Conservation (phyloP, 352 stramenopile species). For the Globisporangium paddicum region DNA sequence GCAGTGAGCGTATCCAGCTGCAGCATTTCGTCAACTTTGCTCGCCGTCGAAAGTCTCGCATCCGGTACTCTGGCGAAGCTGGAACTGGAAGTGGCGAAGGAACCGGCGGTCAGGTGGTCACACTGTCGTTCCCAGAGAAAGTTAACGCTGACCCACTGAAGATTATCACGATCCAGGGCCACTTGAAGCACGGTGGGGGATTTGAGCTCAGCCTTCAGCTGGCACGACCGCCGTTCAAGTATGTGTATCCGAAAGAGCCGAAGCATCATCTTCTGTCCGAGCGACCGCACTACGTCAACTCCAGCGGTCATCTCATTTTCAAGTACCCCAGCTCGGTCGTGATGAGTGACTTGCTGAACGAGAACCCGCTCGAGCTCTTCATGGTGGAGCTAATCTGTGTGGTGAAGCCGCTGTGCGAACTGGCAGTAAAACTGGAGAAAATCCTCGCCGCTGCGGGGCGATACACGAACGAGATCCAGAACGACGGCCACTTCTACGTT, state of each 20-base stretch:
- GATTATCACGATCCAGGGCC: slow-evolving; percentile 74
- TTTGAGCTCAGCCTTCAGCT: slow-evolving; percentile 80
- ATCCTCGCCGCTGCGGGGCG: slow-evolving; percentile 55
- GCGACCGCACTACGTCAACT: slow-evolving; percentile 67
- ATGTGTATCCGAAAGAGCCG: slow-evolving; percentile 54
- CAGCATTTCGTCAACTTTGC: slow-evolving; percentile 88
- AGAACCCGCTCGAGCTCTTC: slow-evolving; percentile 84
- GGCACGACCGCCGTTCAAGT: slow-evolving; percentile 55
- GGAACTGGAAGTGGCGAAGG: slow-evolving; percentile 39
- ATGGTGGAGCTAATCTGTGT: slow-evolving; percentile 87
- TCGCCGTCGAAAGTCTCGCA: slow-evolving; percentile 72
- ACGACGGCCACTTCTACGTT: slow-evolving; percentile 78
- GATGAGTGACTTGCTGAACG: slow-evolving; percentile 65
- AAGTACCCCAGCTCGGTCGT: slow-evolving; percentile 68
- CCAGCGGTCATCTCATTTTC: slow-evolving; percentile 73
- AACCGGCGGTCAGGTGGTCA: slow-evolving; percentile 81
- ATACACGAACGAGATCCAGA: slow-evolving; percentile 73
- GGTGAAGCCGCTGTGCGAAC: slow-evolving; percentile 80
- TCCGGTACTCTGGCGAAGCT: slow-evolving; percentile 80
- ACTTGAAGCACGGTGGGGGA: slow-evolving; percentile 68
- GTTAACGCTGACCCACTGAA: slow-evolving; percentile 78
- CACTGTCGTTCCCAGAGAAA: slow-evolving; percentile 82
- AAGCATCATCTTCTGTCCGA: slow-evolving; percentile 59
- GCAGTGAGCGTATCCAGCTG: slow-evolving; percentile 79
- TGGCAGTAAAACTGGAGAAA: slow-evolving; percentile 77